A percentile compares a stretch with the other conserved stretches of the same genome.
These are phyloP conservation scores for Pseudogymnoascus sp. DNA, from an alignment of 2,329 filamentous ascomycete genomes.

Conservation along the genomic window DNA sequence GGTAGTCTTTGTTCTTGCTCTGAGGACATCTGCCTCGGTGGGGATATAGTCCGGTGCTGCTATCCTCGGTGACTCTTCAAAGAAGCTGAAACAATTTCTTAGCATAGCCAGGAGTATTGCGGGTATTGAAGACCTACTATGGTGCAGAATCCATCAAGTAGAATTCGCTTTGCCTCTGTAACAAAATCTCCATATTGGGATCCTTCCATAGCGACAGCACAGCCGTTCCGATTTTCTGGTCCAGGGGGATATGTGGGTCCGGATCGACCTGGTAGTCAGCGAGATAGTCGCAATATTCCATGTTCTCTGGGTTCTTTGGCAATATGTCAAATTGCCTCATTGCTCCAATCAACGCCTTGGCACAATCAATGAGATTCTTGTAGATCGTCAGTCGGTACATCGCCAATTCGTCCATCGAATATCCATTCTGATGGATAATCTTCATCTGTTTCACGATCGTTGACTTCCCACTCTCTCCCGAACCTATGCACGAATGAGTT, in stretches of 20 bases:
- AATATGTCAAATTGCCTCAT: slow-evolving; percentile 89
- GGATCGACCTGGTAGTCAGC: slow-evolving; percentile 84
- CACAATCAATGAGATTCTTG: slow-evolving; percentile 96
- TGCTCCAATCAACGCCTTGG: slow-evolving; percentile 82
- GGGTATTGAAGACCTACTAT: slow-evolving; percentile 53
- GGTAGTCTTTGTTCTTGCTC: slow-evolving; percentile 94
- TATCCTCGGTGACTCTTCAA: slow-evolving; percentile 85
- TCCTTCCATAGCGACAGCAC: slow-evolving; percentile 87
- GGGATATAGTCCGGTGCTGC: slow-evolving; percentile 78
- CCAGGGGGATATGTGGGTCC: slow-evolving; percentile 77
- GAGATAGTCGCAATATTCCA: slow-evolving; percentile 69
- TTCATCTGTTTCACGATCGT: slow-evolving; percentile 99
- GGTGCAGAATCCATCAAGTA: slow-evolving; percentile 98
- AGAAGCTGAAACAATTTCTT: slow-evolving; percentile 63
- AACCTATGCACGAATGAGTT: slow-evolving; percentile 49
- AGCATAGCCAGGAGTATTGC: not conserved
- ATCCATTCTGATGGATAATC: slow-evolving; percentile 98
- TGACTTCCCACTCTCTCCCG: slow-evolving; percentile 96
- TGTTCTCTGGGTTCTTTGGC: slow-evolving; percentile 62
- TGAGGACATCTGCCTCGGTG: slow-evolving; percentile 87
- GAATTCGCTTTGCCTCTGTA: slow-evolving; percentile 95
- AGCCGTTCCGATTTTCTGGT: slow-evolving; percentile 71
- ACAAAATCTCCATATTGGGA: slow-evolving; percentile 67
- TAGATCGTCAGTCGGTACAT: slow-evolving; percentile 95
- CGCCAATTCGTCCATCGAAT: slow-evolving; percentile 85